Conservation (phyloP, 1,284 basidiomycete genomes). For the Chalciporus sp. region DNA sequence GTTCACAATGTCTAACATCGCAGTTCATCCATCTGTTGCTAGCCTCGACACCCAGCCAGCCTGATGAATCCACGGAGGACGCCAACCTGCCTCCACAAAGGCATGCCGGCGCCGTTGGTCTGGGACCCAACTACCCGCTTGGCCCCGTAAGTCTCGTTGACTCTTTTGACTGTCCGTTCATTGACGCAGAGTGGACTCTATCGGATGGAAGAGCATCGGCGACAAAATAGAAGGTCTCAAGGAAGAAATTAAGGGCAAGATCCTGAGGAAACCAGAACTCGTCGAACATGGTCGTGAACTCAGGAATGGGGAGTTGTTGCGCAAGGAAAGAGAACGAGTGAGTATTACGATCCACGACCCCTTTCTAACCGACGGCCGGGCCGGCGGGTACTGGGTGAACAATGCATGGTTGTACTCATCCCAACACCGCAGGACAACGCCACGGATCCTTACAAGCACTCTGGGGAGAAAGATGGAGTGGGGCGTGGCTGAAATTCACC, state of each 20-base stretch:
- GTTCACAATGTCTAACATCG: constrained; percentile 13
- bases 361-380: neutral
- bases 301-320: constrained; percentile 50
- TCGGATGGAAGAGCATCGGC: constrained; percentile 35
- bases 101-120: constrained; percentile 22
- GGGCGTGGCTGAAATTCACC: no score
- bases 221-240: constrained; percentile 53
- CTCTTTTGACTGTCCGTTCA: neutral
- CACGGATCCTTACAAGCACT: constrained; percentile 2
- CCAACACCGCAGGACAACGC: constrained; percentile 4
- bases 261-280: constrained; percentile 47
- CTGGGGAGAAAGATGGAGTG: neutral
- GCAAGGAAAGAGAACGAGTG: constrained; percentile 43
- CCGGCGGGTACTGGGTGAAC: neutral
- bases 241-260: constrained; percentile 55
- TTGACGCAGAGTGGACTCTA: constrained; percentile 2
- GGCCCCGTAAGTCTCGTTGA: constrained; percentile 15
- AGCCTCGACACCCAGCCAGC: constrained; percentile 2
- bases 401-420: neutral
- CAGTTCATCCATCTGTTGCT: constrained; percentile 9
- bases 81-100: constrained; percentile 17
- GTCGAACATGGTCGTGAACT: constrained; percentile 50
- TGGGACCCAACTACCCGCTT: constrained; percentile 25
- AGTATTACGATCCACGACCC: constrained; percentile 14
- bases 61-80: neutral